These are phyloP conservation scores for Colletotrichum incanum DNA, from an alignment of 2,329 filamentous ascomycete genomes.

Conservation along the genomic window DNA sequence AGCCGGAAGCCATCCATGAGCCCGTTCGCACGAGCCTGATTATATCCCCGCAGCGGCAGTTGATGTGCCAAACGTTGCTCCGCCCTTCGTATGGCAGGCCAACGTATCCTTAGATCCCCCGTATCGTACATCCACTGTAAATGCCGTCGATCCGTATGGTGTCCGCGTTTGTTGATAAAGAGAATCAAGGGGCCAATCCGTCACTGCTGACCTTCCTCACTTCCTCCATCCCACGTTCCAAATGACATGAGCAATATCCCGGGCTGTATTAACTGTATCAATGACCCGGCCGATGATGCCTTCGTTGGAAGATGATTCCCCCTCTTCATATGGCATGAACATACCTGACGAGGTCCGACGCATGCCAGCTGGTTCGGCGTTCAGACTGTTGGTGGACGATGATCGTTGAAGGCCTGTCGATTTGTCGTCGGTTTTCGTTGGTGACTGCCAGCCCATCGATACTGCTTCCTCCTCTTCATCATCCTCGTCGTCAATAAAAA, in stretches of 20 bases:
- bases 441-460: constrained; percentile 44
- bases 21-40: constrained; percentile 11
- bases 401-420: constrained; percentile 60
- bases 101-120: background rate
- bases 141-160: constrained; percentile 23
- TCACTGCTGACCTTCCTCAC: constrained; percentile 50
- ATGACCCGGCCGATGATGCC: constrained; percentile 85
- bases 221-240: constrained; percentile 80
- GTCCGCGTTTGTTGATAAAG: constrained; percentile 9
- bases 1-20: background rate
- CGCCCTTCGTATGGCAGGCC: background rate
- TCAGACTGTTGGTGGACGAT: constrained; percentile 64
- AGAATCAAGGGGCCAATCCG: constrained; percentile 10
- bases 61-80: background rate
- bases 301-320: constrained; percentile 72
- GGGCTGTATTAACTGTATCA: constrained; percentile 83
- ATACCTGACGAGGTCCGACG: constrained; percentile 88
- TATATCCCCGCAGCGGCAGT: constrained; percentile 14
- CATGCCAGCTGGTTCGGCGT: constrained; percentile 73
- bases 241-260: constrained; percentile 80
- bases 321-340: constrained; percentile 90
- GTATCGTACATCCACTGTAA: constrained; percentile 35
- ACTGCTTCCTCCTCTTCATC: constrained; percentile 70
- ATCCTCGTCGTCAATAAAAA: constrained; percentile 74
- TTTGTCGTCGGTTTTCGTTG: constrained; percentile 44